Evolutionary conservation across 306 rosid genomes (phyloP), one percentile per base, ranked within the genome.

Genomic region (Prunus mira): DNA sequence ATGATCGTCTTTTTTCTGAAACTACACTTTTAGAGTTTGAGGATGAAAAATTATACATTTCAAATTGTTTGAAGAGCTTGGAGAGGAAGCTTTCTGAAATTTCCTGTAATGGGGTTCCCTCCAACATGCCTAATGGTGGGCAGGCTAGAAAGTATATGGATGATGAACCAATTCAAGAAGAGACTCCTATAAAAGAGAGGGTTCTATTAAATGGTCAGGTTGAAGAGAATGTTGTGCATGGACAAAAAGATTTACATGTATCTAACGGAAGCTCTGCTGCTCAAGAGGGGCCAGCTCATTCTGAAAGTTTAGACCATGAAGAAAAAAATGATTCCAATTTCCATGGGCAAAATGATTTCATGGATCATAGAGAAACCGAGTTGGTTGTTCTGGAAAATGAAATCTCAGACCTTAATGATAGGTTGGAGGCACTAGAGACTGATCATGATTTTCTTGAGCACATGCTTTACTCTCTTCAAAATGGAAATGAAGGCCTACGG

Each of bases 341-440:
- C 51, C 54, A 5, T 60, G 87, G 76, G 81, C 62, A 17, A 65
- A 66, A 45, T 30, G 14, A 80, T 61, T 76, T 72, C 69, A 28
- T 7, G 12, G 69, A 84, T 49, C 67, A 81, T 69, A 69, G 71
- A 72, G 81, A 78, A 77, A 60, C 63, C 64, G 84, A 87, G 55
- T 76, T 86, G 76, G 79, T 67, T 67, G 52, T 83, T 88, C 82
- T 91, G 75, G 92, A 86, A 74, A 79, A 84, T 74, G 90, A 91
- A 87, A 84, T 93, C 80, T 82, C 87, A 74, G 93, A 88, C 79
- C 93, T 93, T 61, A 77, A 84, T 74, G 93, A 86, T 32, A 84
- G 93, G 84, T 79, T 93, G 89, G 96, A 88, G 85, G 91, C 93
- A 22, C 83, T 93, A 6, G 93, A 93, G 81, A 85, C 90, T 67